phyloP scores from a whole-genome alignment of 1,284 basidiomycete genomes.

The Xerocomus subilludens region DNA sequence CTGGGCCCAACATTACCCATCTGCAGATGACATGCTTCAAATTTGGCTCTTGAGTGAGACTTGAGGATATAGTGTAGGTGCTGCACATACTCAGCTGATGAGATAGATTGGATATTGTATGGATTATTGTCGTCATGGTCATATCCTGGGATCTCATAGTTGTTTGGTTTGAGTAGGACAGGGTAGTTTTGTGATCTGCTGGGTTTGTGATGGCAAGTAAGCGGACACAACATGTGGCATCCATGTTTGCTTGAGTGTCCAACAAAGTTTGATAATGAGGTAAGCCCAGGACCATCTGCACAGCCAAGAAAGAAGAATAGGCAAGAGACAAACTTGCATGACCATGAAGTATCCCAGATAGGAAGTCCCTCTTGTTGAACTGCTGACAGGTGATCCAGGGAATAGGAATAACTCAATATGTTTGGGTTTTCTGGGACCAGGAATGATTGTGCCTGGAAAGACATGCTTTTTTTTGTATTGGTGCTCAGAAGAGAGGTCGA shows the following conservation, averaged over 20 bases:
- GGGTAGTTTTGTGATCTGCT: slow-evolving; percentile 10
- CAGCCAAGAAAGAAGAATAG: slow-evolving; percentile 7
- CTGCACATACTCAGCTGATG: no score
- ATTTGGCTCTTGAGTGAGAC: no score
- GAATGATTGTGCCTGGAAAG: slow-evolving; percentile 24
- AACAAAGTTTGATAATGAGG: neutral
- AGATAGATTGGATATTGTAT: no score
- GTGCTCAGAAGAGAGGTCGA: slow-evolving; percentile 10
- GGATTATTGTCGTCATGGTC: neutral
- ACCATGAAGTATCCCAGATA: slow-evolving; percentile 11
- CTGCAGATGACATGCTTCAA: no score
- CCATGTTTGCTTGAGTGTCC: slow-evolving; percentile 10
- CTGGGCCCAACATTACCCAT: no score
- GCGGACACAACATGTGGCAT: neutral
- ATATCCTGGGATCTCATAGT: slow-evolving; percentile 6
- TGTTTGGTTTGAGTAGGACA: slow-evolving; percentile 6
- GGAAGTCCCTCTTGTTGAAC: slow-evolving; percentile 2
- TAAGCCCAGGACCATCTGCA: slow-evolving; percentile 1
- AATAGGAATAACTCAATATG: slow-evolving; percentile 24
- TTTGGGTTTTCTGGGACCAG: slow-evolving; percentile 30
- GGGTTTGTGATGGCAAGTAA: neutral
- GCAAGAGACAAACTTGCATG: neutral
- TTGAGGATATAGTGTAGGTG: no score
- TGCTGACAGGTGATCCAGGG: slow-evolving; percentile 19
- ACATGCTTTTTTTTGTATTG: slow-evolving; percentile 21